Percentiles rank a stretch among this genome's conserved stretches.
Conservation (phyloP, 2,329 filamentous ascomycete species). For the Penicillium sp. region DNA sequence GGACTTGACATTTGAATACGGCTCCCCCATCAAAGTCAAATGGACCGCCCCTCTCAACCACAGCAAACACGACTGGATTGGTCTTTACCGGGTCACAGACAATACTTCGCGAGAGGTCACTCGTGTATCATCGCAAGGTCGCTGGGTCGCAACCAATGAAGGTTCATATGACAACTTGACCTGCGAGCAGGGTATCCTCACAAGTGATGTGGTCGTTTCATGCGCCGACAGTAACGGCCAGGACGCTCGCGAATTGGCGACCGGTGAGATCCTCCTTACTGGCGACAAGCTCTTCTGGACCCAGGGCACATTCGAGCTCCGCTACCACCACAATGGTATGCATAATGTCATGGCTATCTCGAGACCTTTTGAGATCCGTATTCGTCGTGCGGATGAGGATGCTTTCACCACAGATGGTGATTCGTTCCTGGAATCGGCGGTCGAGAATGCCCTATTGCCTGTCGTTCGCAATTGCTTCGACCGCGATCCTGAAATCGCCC, state of each 20-base stretch:
- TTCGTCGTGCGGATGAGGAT: slow-evolving; percentile 76
- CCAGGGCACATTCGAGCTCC: slow-evolving; percentile 91
- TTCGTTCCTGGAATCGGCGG: slow-evolving; percentile 61
- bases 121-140: slow-evolving; percentile 76
- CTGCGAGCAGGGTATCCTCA: slow-evolving; percentile 71
- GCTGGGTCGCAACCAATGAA: slow-evolving; percentile 79
- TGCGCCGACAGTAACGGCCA: slow-evolving; percentile 45
- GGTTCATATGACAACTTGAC: slow-evolving; percentile 71
- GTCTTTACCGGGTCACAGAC: slow-evolving; percentile 92
- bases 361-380: slow-evolving; percentile 84
- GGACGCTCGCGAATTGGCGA: slow-evolving; percentile 57
- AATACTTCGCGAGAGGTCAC: slow-evolving; percentile 83
- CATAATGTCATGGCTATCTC: slow-evolving; percentile 94
- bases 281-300: slow-evolving; percentile 98
- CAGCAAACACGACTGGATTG: slow-evolving; percentile 89
- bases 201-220: slow-evolving; percentile 60
- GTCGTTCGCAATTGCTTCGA: slow-evolving; percentile 91
- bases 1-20: slow-evolving; percentile 80
- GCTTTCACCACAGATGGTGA: slow-evolving; percentile 58
- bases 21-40: slow-evolving; percentile 79
- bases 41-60: slow-evolving; percentile 89
- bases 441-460: slow-evolving; percentile 74
- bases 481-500: slow-evolving; percentile 84
- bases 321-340: slow-evolving; percentile 89
- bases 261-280: slow-evolving; percentile 79